Percentiles rank a stretch among this genome's conserved stretches.
phyloP scores from a whole-genome alignment of 2,329 filamentous ascomycete genomes.

The Penicillium brasilianum region DNA sequence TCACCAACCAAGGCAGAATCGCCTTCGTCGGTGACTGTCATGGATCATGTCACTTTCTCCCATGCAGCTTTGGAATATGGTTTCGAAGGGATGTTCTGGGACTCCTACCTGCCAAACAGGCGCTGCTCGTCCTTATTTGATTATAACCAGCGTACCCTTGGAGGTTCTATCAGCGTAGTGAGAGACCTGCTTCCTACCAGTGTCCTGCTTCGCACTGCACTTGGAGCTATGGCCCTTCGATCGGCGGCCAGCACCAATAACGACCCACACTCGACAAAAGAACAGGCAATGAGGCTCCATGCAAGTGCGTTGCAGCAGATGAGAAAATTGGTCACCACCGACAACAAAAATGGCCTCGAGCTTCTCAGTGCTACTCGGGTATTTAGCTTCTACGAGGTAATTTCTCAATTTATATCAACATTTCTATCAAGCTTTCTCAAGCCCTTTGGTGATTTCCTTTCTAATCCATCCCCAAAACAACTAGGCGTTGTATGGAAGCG shows the following conservation, averaged over 20 bases:
- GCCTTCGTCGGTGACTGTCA: not conserved
- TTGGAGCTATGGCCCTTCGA: constrained; percentile 8
- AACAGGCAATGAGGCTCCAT: constrained; percentile 10
- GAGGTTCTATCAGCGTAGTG: constrained; percentile 13
- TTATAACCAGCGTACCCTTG: not conserved
- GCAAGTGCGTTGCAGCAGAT: constrained; percentile 7
- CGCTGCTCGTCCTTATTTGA: not conserved
- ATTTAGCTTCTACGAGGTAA: constrained; percentile 17
- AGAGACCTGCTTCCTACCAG: constrained; percentile 7
- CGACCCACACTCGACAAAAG: constrained; percentile 1
- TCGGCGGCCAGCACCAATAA: not conserved
- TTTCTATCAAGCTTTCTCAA: not conserved
- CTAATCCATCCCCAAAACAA: not conserved
- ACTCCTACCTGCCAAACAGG: constrained; percentile 10
- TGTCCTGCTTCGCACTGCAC: constrained; percentile 5
- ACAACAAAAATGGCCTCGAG: not conserved
- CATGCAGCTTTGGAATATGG: constrained; percentile 1
- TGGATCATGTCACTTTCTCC: not conserved
- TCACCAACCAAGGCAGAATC: not conserved
- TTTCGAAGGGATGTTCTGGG: constrained; percentile 11
- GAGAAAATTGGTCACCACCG: not conserved
- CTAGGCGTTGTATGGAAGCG: constrained; percentile 14
- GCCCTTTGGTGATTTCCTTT: not conserved
- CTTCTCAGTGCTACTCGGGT: constrained; percentile 8
- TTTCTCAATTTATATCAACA: not conserved